These are phyloP conservation scores for Esteya vermicola DNA, from an alignment of 2,329 filamentous ascomycete species.

Conservation along the genomic window DNA sequence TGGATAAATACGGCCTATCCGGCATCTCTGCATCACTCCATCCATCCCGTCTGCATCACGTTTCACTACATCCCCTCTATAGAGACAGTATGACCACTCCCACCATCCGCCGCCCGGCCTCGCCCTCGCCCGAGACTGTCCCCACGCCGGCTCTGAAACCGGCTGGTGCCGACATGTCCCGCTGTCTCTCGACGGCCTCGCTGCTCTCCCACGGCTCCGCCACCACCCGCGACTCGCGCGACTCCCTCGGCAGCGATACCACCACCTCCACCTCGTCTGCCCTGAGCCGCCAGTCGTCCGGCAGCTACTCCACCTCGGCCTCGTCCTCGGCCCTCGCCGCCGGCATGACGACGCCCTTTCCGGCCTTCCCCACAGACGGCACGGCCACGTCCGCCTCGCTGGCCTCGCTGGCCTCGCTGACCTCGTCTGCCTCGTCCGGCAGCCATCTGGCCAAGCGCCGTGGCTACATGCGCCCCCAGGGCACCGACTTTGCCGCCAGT, in stretches of 20 bases:
- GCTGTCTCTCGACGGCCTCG: constrained; percentile 49
- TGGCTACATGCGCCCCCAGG: constrained; percentile 78
- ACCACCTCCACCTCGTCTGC: too few relatives aligned
- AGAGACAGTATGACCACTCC: too few relatives aligned
- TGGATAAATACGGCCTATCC: too few relatives aligned
- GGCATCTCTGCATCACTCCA: too few relatives aligned
- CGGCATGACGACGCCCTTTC: background rate
- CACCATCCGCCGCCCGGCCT: constrained; percentile 35
- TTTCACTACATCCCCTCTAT: too few relatives aligned
- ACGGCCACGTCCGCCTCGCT: background rate
- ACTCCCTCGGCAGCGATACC: constrained; percentile 35
- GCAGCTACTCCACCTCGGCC: constrained; percentile 36
- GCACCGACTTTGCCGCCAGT: constrained; percentile 79
- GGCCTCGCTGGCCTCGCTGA: constrained; percentile 3
- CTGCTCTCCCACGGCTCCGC: constrained; percentile 41
- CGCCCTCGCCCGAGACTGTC: constrained; percentile 49
- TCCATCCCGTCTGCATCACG: too few relatives aligned
- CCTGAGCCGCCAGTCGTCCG: constrained; percentile 51
- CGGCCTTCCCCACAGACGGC: background rate
- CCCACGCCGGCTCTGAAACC: constrained; percentile 42
- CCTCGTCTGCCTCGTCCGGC: too few relatives aligned
- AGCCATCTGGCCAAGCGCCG: constrained; percentile 39
- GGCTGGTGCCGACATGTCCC: constrained; percentile 42
- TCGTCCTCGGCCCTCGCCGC: background rate
- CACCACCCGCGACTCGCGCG: constrained; percentile 29